These are phyloP conservation scores for Chaetomiaceae sp. DNA, from an alignment of 2,329 filamentous ascomycete genomes.

Conservation along the genomic window DNA sequence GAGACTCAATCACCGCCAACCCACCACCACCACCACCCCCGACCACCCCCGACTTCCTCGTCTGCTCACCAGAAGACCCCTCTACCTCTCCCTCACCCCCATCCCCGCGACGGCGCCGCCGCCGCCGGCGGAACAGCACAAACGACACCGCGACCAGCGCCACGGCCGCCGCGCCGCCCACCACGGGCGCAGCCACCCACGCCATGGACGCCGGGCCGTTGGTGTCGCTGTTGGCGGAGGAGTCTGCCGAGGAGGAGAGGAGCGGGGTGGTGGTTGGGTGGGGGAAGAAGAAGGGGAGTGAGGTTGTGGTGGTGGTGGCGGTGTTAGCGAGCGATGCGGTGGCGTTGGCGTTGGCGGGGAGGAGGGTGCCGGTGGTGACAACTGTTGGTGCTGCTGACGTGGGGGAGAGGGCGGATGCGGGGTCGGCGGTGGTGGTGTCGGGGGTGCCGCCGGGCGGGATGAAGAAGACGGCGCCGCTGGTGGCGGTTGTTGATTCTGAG, in stretches of 20 bases:
- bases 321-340: too few relatives aligned
- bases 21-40: too few relatives aligned
- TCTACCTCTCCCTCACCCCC: background rate
- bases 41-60: slow-evolving; percentile 15
- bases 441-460: slow-evolving; percentile 16
- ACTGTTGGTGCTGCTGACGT: background rate
- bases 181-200: slow-evolving; percentile 32
- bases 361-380: background rate
- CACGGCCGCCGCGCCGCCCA: slow-evolving; percentile 29
- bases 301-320: background rate
- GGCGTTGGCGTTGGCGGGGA: too few relatives aligned
- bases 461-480: slow-evolving; percentile 18
- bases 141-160: slow-evolving; percentile 29
- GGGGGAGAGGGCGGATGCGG: background rate
- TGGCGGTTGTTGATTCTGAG: background rate
- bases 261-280: slow-evolving; percentile 1
- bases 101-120: slow-evolving; percentile 22
- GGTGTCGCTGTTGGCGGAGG: too few relatives aligned
- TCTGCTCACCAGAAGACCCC: slow-evolving; percentile 13
- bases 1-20: slow-evolving; percentile 18
- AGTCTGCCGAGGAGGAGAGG: background rate
- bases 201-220: slow-evolving; percentile 17
- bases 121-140: slow-evolving; percentile 27
- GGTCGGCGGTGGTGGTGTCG: background rate
- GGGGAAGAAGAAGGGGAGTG: slow-evolving; percentile 6